phyloP scores from a whole-genome alignment of 192 early-diverging fungal species.

The Thoreauomyces humboldtii region DNA sequence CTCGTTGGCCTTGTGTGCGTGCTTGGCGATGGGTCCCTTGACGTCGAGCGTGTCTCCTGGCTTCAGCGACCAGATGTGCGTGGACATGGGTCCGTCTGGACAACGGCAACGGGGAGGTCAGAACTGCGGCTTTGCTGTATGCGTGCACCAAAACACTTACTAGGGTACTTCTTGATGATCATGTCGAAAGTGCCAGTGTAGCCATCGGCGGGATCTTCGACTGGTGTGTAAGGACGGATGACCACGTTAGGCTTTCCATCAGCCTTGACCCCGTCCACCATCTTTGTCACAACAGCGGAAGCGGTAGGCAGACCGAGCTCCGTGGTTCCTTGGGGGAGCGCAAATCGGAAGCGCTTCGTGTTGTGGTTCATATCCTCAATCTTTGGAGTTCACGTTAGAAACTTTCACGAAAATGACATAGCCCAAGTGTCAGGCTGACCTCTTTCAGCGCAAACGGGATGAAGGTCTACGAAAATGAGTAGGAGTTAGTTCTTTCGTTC shows the following conservation, averaged over 20 bases:
- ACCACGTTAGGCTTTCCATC: slow-evolving; percentile 55
- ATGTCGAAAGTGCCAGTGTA: slow-evolving; percentile 72
- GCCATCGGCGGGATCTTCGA: slow-evolving; percentile 43
- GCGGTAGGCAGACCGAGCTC: slow-evolving; percentile 69
- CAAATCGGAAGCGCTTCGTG: slow-evolving; percentile 58
- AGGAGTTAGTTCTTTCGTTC: no score
- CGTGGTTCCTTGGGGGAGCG: slow-evolving; percentile 59
- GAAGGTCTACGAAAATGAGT: no score
- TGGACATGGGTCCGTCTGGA: slow-evolving; percentile 77
- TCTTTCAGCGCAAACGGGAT: slow-evolving; percentile 53
- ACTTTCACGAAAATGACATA: background rate
- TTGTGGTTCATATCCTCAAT: slow-evolving; percentile 67
- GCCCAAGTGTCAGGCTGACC: slow-evolving; percentile 10
- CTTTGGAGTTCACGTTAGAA: background rate
- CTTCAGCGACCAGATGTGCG: slow-evolving; percentile 64
- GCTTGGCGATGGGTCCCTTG: slow-evolving; percentile 81
- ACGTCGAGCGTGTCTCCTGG: slow-evolving; percentile 73
- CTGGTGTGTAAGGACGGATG: slow-evolving; percentile 69
- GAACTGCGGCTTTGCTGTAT: no score
- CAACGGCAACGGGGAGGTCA: slow-evolving; percentile 68
- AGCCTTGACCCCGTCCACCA: slow-evolving; percentile 44
- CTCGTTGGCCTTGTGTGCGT: slow-evolving; percentile 66
- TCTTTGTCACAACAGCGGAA: slow-evolving; percentile 79
- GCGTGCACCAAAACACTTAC: slow-evolving; percentile 9
- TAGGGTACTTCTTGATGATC: slow-evolving; percentile 76